These are phyloP conservation scores for Oryza meyeriana DNA, from an alignment of 176 grass and related monocot genomes.

Conservation along the genomic window DNA sequence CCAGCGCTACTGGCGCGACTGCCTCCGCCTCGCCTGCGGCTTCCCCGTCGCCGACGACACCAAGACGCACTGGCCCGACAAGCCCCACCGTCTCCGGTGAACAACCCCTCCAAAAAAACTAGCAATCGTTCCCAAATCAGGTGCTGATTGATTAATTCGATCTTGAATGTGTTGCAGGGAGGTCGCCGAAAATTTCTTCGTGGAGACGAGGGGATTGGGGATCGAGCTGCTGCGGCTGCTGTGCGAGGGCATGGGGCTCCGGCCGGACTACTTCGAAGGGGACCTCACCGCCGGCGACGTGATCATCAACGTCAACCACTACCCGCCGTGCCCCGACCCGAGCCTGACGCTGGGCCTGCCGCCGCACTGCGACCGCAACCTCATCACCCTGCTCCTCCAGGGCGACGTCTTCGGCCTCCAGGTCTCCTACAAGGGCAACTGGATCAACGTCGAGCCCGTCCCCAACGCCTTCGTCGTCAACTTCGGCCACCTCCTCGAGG, in stretches of 20 bases:
- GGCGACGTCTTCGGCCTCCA: constrained; percentile 53
- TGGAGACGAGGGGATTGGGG: constrained; percentile 36
- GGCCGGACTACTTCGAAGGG: constrained; percentile 53
- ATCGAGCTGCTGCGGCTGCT: constrained; percentile 63
- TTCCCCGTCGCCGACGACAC: constrained; percentile 32
- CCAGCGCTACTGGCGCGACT: constrained; percentile 59
- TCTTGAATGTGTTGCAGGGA: constrained; percentile 18
- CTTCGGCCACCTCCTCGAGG: constrained; percentile 70
- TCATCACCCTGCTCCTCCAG: constrained; percentile 62
- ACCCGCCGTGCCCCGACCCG: constrained; percentile 60
- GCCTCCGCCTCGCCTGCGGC: constrained; percentile 57
- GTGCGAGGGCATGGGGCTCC: constrained; percentile 58
- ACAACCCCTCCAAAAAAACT: not conserved
- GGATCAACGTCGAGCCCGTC: constrained; percentile 42
- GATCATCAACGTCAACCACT: constrained; percentile 61
- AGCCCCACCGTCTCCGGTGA: constrained; percentile 51
- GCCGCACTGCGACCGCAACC: constrained; percentile 70
- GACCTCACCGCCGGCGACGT: constrained; percentile 50
- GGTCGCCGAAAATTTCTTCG: constrained; percentile 37
- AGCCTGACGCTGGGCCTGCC: constrained; percentile 61
- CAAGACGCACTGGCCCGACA: constrained; percentile 50
- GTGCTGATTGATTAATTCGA: not conserved
- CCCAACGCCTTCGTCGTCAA: constrained; percentile 55
- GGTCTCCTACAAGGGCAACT: constrained; percentile 43
- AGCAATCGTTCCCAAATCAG: not conserved